Evolutionary conservation across 306 rosid species (phyloP), one percentile per base, ranked within the genome.

Genomic region (Gillenia trifoliata): DNA sequence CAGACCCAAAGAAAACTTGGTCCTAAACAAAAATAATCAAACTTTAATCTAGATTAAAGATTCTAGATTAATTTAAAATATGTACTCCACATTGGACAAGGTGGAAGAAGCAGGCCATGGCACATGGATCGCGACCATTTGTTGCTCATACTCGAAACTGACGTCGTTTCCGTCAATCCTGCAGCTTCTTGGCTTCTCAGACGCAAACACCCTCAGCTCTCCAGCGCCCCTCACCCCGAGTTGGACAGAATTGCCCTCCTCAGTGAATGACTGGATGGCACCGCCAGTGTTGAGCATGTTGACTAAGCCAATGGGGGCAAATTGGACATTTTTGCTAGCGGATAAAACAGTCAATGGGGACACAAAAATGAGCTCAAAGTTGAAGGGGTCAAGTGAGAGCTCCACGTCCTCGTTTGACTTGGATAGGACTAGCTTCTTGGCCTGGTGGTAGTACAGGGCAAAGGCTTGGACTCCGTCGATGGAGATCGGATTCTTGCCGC

Each of bases 281-380:
- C 96, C 98, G 10, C 98, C 95, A 4, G 80, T 90, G 81, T 94
- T 94, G 1, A 91, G 86, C 98, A 94, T 94, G 66, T 94, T 91
- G 55, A 86, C 93, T 61, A 94, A 71, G 17, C 98, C 98, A 70
- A 94, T 88, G 2, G 95, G 93, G 25, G 98, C 90, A 74, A 94
- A 90, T 6, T 87, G 83, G 23, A 91, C 69, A 0, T 79, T 56
- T 30, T 83, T 88, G 26, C 47, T 40, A 30, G 71, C 33, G 6
- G 0, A 22, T 66, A 93, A 78, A 4, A 75, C 26, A 20, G 87
- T 79, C 77, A 94, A 82, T 0, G 97, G 97, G 0, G 95, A 82
- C 34, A 94, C 87, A 0, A 91, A 85, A 4, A 94, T 83, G 5
- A 94, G 97, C 89, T 94, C 97, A 16, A 94, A 94, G 28, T 91